Conservation (phyloP, 305 asterid genomes). For the Ilex paraguariensis region DNA sequence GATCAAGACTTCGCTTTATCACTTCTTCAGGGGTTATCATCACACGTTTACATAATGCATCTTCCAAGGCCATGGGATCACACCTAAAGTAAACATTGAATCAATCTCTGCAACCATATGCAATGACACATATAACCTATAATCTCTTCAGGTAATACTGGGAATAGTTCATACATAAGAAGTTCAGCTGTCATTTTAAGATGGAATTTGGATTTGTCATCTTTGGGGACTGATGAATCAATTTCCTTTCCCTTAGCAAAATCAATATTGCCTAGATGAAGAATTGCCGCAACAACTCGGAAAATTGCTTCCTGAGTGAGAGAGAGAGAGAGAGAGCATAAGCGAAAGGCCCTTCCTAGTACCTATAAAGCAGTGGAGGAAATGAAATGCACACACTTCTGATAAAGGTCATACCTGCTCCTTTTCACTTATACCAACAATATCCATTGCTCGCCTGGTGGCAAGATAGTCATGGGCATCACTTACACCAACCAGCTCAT, state of each 20-base stretch:
- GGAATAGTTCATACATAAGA: conserved; percentile 58
- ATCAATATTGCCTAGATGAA: conserved; percentile 89
- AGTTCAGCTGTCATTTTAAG: conserved; percentile 85
- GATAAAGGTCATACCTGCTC: conserved; percentile 61
- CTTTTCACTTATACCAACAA: conserved; percentile 84
- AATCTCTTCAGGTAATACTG: conserved; percentile 22
- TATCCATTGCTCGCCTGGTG: conserved; percentile 95
- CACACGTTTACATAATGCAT: conserved; percentile 96
- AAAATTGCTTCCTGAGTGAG: conserved; percentile 85
- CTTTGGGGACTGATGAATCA: conserved; percentile 88
- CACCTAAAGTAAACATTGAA: conserved; percentile 54
- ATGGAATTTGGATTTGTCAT: conserved; percentile 79
- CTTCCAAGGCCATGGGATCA: conserved; percentile 80
- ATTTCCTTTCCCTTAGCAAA: conserved; percentile 86
- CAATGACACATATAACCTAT: conserved; percentile 26
- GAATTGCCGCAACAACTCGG: conserved; percentile 93
- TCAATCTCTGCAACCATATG: conserved; percentile 22
- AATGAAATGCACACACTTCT: conserved; percentile 2
- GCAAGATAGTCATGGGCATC: conserved; percentile 94
- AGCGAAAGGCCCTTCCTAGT: background rate
- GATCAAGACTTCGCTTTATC: conserved; percentile 97
- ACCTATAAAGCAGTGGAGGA: background rate
- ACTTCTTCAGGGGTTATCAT: conserved; percentile 99
- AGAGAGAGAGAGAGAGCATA: conserved; percentile 14
- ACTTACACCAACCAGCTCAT: conserved; percentile 72